These are phyloP conservation scores for Leccinum incarnatum DNA, from an alignment of 768 basidiomycete genomes.

Conservation along the genomic window DNA sequence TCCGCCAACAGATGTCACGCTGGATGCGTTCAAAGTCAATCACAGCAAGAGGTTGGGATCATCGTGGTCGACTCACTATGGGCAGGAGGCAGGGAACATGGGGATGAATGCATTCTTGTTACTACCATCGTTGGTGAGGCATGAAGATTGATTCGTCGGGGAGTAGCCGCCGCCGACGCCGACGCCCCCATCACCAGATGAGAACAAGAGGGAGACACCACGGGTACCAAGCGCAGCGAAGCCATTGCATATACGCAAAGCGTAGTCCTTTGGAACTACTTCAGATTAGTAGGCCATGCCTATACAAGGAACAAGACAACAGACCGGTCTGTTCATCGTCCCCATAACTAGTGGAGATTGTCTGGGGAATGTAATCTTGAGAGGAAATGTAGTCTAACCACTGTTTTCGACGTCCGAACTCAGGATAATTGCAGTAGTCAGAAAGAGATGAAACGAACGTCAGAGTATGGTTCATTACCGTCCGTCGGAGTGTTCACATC, in stretches of 20 bases:
- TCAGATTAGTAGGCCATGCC: conserved; percentile 5
- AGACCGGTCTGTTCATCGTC: conserved; percentile 70
- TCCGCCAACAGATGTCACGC: conserved; percentile 72
- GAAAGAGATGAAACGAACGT: conserved; percentile 35
- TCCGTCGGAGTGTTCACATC: conserved; percentile 40
- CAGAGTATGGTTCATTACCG: conserved; percentile 48
- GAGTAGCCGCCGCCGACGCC: conserved; percentile 51
- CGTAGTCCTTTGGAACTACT: conserved; percentile 56
- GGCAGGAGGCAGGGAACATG: conserved; percentile 60
- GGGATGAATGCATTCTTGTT: conserved; percentile 56
- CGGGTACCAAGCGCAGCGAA: conserved; percentile 70
- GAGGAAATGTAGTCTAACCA: conserved; percentile 62
- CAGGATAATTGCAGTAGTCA: neutral
- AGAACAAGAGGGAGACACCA: conserved; percentile 62
- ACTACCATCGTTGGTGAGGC: conserved; percentile 56
- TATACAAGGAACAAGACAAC: neutral
- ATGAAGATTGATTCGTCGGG: conserved; percentile 45
- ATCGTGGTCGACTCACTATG: conserved; percentile 38
- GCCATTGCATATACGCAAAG: conserved; percentile 52
- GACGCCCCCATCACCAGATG: conserved; percentile 68
- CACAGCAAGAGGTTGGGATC: neutral
- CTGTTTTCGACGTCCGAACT: conserved; percentile 26
- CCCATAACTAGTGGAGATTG: conserved; percentile 71
- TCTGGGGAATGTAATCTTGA: conserved; percentile 47
- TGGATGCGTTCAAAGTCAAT: conserved; percentile 20